Evolutionary conservation across 228 moss, liverwort and hornwort genomes (phyloP).

Genomic region (Sphagnum fallax): DNA sequence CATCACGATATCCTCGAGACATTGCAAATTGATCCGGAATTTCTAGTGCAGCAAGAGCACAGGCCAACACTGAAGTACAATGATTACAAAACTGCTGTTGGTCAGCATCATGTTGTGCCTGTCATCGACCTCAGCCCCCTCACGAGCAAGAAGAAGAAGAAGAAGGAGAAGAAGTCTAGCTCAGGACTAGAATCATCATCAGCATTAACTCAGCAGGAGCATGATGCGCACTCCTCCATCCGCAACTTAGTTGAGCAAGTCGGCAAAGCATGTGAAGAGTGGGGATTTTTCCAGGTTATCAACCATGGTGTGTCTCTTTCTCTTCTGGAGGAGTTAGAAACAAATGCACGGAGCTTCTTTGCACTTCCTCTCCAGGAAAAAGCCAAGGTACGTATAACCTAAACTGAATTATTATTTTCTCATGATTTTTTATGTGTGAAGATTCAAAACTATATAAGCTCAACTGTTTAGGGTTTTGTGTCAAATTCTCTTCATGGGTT

Average conservation of each 20-base stretch:
- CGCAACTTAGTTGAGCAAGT: conserved; percentile 19
- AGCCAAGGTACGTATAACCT: conserved; percentile 7
- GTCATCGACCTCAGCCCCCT: conserved; percentile 40
- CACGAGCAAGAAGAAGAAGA: neutral
- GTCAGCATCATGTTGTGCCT: conserved; percentile 16
- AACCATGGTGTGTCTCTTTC: conserved; percentile 33
- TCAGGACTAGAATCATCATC: too few relatives aligned
- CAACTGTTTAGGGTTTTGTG: too few relatives aligned
- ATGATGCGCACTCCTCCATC: neutral
- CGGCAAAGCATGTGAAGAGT: conserved; percentile 27
- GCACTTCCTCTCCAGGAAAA: conserved; percentile 46
- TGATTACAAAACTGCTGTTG: conserved; percentile 25
- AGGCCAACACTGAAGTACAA: conserved; percentile 35
- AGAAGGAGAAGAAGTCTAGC: neutral
- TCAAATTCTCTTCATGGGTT: too few relatives aligned
- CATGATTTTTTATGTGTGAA: too few relatives aligned
- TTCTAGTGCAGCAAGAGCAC: conserved; percentile 39
- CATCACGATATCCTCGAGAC: neutral
- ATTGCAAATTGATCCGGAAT: conserved; percentile 33
- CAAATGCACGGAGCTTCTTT: conserved; percentile 34
- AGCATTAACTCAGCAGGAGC: neutral
- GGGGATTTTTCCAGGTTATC: conserved; percentile 50
- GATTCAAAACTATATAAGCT: too few relatives aligned
- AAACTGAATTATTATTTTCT: too few relatives aligned
- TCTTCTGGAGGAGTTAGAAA: conserved; percentile 23